Evolutionary conservation across 305 asterid genomes (phyloP), one percentile per base, ranked within the genome.

Genomic region (Withania somnifera): DNA sequence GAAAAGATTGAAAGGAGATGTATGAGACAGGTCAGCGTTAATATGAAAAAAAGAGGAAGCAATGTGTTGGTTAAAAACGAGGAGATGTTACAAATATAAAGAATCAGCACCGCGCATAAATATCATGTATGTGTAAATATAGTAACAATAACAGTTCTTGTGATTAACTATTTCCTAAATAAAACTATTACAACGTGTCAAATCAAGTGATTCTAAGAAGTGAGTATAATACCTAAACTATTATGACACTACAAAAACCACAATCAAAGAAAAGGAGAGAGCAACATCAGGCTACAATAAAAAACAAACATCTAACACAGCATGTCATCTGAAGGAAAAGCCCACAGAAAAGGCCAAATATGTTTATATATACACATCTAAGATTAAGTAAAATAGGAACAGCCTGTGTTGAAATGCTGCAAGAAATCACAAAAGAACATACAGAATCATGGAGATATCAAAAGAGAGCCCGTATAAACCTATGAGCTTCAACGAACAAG

Each of bases 1-100:
- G 88, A 81, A 76, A 80, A 80, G 30, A 52, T 50, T 19, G 60
- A 36, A 63, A 53, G 47, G 52, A 47, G 53, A 81, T 34, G 58
- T 54, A 75, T 81, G 47, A 56, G 51, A 68, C 28, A 45, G 36
- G 53, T 11, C 20, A 13, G 53, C 9, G 7, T 15, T 54, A 36
- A 52, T 73, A 45, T 30, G 34, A 80, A 40, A 26, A 80, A n/a
- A n/a, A 47, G 7, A 45, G 24, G 34, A 42, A 11, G 17, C 50
- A 66, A n/a, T 34, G 26, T 32, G 75, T 66, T 34, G 9, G 47
- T 66, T 34, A 32, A 64, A 7, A 75, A 51, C 22, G 10, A 68
- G 77, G 47, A 63, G 34, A 17, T 30, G 45, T 26, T 42, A 45
- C 78, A 47, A 50, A 66, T 7, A 50, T 50, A 67, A 26, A 75